phyloP scores from a whole-genome alignment of 768 basidiomycete genomes.

The Mycena filopes region DNA sequence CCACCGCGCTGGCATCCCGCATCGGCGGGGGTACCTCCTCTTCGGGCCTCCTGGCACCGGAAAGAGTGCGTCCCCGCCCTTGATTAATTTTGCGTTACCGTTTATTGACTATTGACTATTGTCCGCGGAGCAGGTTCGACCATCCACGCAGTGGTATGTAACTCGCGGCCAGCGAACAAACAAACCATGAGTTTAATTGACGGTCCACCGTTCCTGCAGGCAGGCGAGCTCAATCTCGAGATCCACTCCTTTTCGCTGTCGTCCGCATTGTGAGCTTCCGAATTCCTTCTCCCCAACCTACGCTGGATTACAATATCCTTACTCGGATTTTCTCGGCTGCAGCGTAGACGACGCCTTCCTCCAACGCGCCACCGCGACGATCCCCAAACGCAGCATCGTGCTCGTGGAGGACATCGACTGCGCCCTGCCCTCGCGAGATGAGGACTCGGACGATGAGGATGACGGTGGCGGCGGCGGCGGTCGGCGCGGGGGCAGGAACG shows the following conservation, averaged over 20 bases:
- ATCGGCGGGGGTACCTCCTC: constrained; percentile 66
- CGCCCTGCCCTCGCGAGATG: constrained; percentile 56
- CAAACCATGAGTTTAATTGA: constrained; percentile 45
- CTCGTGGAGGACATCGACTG: constrained; percentile 53
- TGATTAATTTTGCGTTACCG: not conserved
- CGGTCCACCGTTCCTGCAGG: constrained; percentile 51
- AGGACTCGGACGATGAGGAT: constrained; percentile 48
- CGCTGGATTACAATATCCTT: no score
- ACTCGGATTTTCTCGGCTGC: not conserved
- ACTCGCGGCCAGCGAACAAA: constrained; percentile 42
- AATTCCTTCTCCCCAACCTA: no score
- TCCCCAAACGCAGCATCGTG: constrained; percentile 47
- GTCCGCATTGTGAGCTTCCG: constrained; percentile 55
- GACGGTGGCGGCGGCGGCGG: constrained; percentile 41
- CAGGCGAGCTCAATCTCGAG: constrained; percentile 79
- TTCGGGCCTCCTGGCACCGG: constrained; percentile 71
- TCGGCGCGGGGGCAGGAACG: constrained; percentile 25
- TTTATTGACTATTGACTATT: constrained; percentile 5
- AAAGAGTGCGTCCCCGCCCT: constrained; percentile 54
- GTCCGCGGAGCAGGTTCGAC: constrained; percentile 14
- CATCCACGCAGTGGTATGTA: constrained; percentile 38
- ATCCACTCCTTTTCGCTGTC: constrained; percentile 75
- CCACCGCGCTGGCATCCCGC: constrained; percentile 64
- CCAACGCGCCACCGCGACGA: constrained; percentile 38
- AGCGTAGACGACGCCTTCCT: constrained; percentile 44